Conservation (phyloP, 805 yeast species). For the Candida caryicola region DNA sequence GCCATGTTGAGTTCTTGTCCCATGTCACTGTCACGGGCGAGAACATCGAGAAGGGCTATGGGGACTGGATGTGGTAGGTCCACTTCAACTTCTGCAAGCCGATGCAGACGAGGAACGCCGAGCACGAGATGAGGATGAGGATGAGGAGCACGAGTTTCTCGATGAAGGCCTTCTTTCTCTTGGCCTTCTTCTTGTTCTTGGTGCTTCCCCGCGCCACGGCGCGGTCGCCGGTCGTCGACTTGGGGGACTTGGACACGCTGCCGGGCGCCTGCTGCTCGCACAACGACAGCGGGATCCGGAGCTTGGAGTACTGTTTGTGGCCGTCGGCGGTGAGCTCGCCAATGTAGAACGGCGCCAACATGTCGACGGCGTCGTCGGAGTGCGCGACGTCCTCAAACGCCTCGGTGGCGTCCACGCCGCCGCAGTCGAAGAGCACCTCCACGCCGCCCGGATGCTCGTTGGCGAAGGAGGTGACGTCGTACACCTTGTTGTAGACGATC, state of each 20-base stretch:
- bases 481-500: conserved; percentile 76
- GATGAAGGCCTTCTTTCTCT: conserved; percentile 6
- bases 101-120: conserved; percentile 15
- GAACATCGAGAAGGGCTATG: too few species aligned
- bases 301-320: conserved; percentile 13
- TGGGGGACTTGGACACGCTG: neutral
- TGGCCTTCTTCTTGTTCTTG: conserved; percentile 7
- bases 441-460: conserved; percentile 77
- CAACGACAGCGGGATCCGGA: conserved; percentile 8
- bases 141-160: conserved; percentile 12
- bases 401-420: conserved; percentile 73
- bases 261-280: neutral
- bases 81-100: conserved; percentile 21
- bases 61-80: conserved; percentile 12
- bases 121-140: conserved; percentile 13
- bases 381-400: conserved; percentile 53
- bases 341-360: conserved; percentile 28
- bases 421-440: conserved; percentile 74
- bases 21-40: neutral
- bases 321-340: conserved; percentile 25
- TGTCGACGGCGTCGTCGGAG: conserved; percentile 31
- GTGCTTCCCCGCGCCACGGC: neutral
- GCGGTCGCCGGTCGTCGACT: neutral
- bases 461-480: conserved; percentile 68
- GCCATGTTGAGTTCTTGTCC: neutral